Evolutionary conservation across 768 basidiomycete species (phyloP).

Genomic region (Boletus barrowsii): DNA sequence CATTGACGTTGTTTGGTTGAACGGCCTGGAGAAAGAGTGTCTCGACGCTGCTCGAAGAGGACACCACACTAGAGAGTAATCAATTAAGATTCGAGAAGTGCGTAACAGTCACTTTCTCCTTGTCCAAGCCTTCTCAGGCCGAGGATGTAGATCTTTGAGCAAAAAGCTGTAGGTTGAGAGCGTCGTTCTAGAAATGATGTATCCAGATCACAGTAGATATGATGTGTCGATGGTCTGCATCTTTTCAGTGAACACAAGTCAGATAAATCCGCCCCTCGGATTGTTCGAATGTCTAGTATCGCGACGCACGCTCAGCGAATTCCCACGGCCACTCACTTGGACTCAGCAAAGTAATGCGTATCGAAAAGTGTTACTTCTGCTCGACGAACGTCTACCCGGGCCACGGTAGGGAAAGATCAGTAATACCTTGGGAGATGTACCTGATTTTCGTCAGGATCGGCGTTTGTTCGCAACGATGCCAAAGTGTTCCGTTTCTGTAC

Average conservation of each 20-base stretch:
- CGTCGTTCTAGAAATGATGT: too few species aligned
- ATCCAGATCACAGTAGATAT: too few species aligned
- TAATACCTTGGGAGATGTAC: not conserved
- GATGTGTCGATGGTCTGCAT: too few species aligned
- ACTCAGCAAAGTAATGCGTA: constrained; percentile 63
- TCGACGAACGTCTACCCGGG: constrained; percentile 96
- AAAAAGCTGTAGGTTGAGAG: too few species aligned
- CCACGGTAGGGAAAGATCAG: constrained; percentile 56
- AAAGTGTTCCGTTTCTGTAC: constrained; percentile 98
- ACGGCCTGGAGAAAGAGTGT: constrained; percentile 76
- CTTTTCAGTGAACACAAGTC: too few species aligned
- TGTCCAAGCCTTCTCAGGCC: not conserved
- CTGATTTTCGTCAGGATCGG: constrained; percentile 54
- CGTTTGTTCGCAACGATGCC: constrained; percentile 96
- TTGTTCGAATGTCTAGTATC: too few species aligned
- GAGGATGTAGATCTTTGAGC: not conserved
- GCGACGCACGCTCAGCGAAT: not conserved
- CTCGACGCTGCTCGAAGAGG: constrained; percentile 72
- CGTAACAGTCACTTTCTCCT: not conserved
- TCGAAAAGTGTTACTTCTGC: constrained; percentile 99
- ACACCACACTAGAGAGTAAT: constrained; percentile 23
- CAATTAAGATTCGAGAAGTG: constrained; percentile 1
- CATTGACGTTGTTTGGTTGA: constrained; percentile 71
- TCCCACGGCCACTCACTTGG: constrained; percentile 23
- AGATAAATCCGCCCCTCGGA: too few species aligned